phyloP scores from a whole-genome alignment of 495 filamentous ascomycete genomes.

The Penicillium steckii region DNA sequence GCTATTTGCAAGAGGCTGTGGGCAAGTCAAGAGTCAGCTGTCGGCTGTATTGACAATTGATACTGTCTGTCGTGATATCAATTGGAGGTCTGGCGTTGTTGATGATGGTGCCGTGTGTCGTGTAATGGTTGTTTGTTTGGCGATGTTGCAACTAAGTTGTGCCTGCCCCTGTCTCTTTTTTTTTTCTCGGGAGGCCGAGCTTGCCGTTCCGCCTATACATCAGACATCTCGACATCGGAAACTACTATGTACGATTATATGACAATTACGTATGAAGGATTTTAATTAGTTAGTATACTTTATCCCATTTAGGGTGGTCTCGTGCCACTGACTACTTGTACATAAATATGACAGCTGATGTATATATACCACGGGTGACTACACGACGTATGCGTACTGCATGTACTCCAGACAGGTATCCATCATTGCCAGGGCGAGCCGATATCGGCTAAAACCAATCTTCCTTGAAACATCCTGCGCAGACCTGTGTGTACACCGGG shows the following conservation, averaged over 20 bases:
- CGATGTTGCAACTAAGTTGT: neutral
- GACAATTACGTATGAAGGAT: too few relatives aligned
- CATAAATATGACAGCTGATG: too few relatives aligned
- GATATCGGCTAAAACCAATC: neutral
- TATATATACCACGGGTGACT: neutral
- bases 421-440: neutral
- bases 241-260: too few relatives aligned
- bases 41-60: slow-evolving; percentile 8
- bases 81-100: too few relatives aligned
- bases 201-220: neutral
- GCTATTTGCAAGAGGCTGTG: too few relatives aligned
- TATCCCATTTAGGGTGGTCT: neutral
- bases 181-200: neutral
- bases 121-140: neutral
- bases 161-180: neutral
- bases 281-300: neutral
- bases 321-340: neutral
- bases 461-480: neutral
- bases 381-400: neutral
- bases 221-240: too few relatives aligned
- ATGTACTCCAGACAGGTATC: slow-evolving; percentile 4
- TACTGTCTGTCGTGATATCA: neutral
- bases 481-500: too few relatives aligned
- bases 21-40: neutral
- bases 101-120: neutral